Evolutionary conservation across 306 rosid genomes (phyloP).

Genomic region (Hylodesmum podocarpum): DNA sequence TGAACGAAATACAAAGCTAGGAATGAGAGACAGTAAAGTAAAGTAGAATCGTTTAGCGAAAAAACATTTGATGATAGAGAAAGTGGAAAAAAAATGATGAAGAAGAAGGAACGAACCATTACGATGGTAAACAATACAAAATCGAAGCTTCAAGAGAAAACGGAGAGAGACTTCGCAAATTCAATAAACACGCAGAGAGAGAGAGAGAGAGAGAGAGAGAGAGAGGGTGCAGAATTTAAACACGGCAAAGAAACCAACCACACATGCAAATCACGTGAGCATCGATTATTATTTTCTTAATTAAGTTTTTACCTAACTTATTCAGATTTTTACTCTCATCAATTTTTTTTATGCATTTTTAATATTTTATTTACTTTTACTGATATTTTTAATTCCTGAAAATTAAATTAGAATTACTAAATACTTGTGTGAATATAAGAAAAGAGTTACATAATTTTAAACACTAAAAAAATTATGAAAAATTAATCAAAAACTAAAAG

Average conservation of each 20-base stretch:
- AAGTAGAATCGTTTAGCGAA: background rate
- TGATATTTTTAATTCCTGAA: too few species aligned
- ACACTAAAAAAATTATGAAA: too few species aligned
- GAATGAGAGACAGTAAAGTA: background rate
- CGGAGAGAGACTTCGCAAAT: background rate
- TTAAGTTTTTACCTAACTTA: too few species aligned
- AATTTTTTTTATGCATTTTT: too few species aligned
- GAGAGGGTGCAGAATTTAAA: background rate
- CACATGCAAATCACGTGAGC: background rate
- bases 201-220: too few species aligned
- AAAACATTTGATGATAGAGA: background rate
- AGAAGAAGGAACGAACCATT: background rate
- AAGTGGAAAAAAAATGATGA: background rate
- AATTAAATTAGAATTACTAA: too few species aligned
- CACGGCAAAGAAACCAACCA: background rate
- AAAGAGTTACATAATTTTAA: too few species aligned
- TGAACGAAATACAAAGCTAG: background rate
- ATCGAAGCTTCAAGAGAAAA: constrained; percentile 10
- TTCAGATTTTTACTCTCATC: too few species aligned
- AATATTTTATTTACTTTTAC: too few species aligned
- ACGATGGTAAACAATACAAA: background rate
- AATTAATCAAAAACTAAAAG: too few species aligned
- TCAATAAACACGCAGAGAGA: background rate
- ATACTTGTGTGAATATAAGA: too few species aligned
- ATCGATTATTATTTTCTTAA: too few species aligned